Evolutionary conservation across 2,329 filamentous ascomycete species (phyloP).

Genomic region (Cytospora mali): DNA sequence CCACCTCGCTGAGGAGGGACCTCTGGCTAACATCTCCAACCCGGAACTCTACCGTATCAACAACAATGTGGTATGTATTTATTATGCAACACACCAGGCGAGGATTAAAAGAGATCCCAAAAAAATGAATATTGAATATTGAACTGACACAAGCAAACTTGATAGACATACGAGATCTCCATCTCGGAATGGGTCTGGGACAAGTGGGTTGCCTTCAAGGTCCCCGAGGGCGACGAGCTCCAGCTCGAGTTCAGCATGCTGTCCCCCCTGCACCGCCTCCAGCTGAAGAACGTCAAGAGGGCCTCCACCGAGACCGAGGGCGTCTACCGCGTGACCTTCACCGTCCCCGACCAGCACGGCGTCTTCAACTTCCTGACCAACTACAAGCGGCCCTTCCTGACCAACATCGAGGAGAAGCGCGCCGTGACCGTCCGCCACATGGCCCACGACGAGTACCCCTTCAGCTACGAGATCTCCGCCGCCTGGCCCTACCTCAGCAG

Average conservation of each 20-base stretch:
- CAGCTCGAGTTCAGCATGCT: constrained; percentile 99
- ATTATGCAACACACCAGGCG: not conserved
- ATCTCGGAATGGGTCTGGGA: constrained; percentile 82
- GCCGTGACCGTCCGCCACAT: constrained; percentile 95
- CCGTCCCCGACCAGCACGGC: constrained; percentile 92
- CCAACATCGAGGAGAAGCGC: constrained; percentile 87
- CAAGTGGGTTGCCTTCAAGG: constrained; percentile 72
- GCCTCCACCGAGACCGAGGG: constrained; percentile 65
- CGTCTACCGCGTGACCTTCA: constrained; percentile 75
- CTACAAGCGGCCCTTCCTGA: constrained; percentile 94
- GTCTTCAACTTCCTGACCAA: constrained; percentile 99
- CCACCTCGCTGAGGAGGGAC: constrained; percentile 60
- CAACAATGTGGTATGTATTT: constrained; percentile 82
- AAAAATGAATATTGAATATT: not conserved
- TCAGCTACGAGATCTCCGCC: constrained; percentile 85
- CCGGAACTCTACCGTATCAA: constrained; percentile 93
- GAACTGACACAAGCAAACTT: constrained; percentile 34
- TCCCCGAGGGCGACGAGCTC: constrained; percentile 70
- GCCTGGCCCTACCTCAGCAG: constrained; percentile 95
- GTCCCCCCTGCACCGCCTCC: constrained; percentile 90
- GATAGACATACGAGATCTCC: constrained; percentile 81
- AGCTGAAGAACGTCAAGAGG: constrained; percentile 54
- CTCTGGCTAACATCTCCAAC: constrained; percentile 64
- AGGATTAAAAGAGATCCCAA: no score
- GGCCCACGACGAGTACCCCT: constrained; percentile 94